Evolutionary conservation across 2,329 filamentous ascomycete species (phyloP), one percentile per base, ranked within the genome.

Genomic region (Trichoderma citrinoviride): DNA sequence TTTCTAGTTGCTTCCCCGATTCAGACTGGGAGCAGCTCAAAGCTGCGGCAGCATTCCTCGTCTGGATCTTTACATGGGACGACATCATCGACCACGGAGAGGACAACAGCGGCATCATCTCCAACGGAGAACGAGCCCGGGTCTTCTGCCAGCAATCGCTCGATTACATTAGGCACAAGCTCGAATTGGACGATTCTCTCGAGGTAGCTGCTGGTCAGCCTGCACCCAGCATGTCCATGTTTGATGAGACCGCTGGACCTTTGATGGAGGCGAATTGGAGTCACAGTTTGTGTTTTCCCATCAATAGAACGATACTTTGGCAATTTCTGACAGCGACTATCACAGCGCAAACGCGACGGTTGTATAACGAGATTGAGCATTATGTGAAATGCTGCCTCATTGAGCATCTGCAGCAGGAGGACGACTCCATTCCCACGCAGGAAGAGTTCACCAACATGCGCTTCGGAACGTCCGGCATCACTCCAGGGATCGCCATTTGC

Each of bases 51-150:
- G 58, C 58, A 1, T 52, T 61, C 21, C n/a, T 61, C 2, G 58
- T 61, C 14, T 61, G 58, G 58, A 40, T 61, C 40, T 61, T 61
- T 17, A 61, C 33, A 17, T 61, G 58, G 58, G 58, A 61, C 40
- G 58, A 61, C 43, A 19, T 52, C 3, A 61, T 61, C 33, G 58
- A 61, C n/a, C 15, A 60, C 14, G 56, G 56, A 29, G 58, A 61
- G 29, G 47, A 25, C 2, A 47, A 52, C 7, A 29, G n/a, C 15
- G 58, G 50, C 40, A 25, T 44, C 37, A 43, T 46, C 23, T 52
- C 58, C 19, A 61, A 27, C 10, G 47, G 23, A 6, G 46, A 61
- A 3, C 5, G 40, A 1, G 58, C 58, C 0, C 58, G 37, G 5
- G 15, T 10, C 23, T 61, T 61, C n/a, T 61, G 58, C 58, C 14